Evolutionary conservation across 306 rosid genomes (phyloP).

Genomic region (Erythrophleum fordii): DNA sequence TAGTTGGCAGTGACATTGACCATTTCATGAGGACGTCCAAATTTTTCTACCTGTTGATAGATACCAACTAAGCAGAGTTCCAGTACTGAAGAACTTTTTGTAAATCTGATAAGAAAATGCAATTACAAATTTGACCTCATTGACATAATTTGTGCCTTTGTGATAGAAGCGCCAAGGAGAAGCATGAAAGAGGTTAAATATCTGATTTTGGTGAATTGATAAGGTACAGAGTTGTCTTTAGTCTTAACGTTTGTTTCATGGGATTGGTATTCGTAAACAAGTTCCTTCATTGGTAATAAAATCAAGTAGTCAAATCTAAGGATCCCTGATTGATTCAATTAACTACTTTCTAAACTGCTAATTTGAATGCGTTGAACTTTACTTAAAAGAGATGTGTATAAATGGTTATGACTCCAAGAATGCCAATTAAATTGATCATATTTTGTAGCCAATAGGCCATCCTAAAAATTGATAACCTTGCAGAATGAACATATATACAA

Average conservation of each 20-base stretch:
- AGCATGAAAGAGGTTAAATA: background rate
- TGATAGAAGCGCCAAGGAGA: slow-evolving; percentile 14
- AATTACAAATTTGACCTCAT: background rate
- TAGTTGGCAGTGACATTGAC: background rate
- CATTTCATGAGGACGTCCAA: background rate
- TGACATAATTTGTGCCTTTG: slow-evolving; percentile 5
- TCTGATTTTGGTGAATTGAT: background rate
- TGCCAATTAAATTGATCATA: background rate
- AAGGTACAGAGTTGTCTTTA: background rate
- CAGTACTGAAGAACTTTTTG: background rate
- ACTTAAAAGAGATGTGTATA: background rate
- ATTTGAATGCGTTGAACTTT: background rate
- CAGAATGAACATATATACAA: background rate
- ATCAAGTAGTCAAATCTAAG: background rate
- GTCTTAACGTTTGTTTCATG: slow-evolving; percentile 19
- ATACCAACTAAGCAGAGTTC: background rate
- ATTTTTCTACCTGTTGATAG: background rate
- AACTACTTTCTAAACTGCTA: background rate
- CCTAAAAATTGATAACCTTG: background rate
- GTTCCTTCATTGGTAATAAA: background rate
- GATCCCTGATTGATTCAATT: slow-evolving; percentile 2
- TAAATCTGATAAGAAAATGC: background rate
- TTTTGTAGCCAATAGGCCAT: background rate
- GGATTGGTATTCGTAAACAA: background rate
- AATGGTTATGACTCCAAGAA: background rate